Conservation (phyloP, 2,329 filamentous ascomycete genomes). For the Talaromyces marneffei region DNA sequence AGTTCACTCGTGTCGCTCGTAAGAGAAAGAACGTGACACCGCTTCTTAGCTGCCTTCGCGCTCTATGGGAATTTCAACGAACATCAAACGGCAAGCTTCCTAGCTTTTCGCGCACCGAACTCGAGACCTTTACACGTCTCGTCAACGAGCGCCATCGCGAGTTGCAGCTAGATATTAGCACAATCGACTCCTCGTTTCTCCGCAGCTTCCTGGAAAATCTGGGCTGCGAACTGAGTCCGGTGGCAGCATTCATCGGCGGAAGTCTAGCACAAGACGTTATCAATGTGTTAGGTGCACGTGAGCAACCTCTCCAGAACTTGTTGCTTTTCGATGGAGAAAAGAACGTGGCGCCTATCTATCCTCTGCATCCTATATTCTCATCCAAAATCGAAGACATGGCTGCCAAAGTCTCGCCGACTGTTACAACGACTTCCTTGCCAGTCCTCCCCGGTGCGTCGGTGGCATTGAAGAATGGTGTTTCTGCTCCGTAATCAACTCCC, state of each 20-base stretch:
- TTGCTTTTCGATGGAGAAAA: conserved; percentile 82
- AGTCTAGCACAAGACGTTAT: conserved; percentile 94
- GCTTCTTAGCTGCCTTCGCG: conserved; percentile 76
- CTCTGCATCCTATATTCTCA: conserved; percentile 64
- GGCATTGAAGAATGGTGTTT: not conserved
- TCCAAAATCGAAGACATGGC: conserved; percentile 24
- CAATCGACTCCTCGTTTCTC: conserved; percentile 65
- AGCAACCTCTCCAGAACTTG: conserved; percentile 95
- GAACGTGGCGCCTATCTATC: conserved; percentile 72
- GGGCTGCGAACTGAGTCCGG: conserved; percentile 75
- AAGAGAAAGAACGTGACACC: conserved; percentile 71
- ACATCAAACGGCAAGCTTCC: conserved; percentile 51
- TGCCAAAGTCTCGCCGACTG: conserved; percentile 17
- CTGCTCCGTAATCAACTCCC: not conserved
- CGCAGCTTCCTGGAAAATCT: conserved; percentile 82
- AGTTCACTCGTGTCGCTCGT: conserved; percentile 62
- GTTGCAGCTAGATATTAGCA: conserved; percentile 62
- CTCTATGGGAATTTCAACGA: conserved; percentile 81
- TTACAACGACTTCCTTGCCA: conserved; percentile 1
- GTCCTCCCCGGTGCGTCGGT: not conserved
- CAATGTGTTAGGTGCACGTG: conserved; percentile 82
- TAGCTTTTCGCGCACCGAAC: conserved; percentile 55
- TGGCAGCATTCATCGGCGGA: conserved; percentile 82
- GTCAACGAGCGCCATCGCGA: conserved; percentile 73
- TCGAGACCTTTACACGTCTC: conserved; percentile 69